These are phyloP conservation scores for Candida sphagnicola DNA, from an alignment of 805 yeast genomes.

Conservation along the genomic window DNA sequence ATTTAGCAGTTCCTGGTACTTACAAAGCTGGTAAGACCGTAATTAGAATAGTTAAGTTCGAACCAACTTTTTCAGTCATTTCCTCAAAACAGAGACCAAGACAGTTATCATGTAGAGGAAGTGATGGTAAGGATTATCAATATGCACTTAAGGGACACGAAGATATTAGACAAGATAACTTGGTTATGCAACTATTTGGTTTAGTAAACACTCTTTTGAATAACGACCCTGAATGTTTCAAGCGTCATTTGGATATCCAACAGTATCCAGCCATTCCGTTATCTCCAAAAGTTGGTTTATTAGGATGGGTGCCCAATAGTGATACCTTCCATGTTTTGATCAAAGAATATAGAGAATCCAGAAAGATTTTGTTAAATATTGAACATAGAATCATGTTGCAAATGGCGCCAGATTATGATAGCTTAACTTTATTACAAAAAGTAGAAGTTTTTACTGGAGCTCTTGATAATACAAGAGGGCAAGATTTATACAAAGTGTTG, in stretches of 20 bases:
- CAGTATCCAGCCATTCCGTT: slow-evolving; percentile 91
- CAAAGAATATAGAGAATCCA: slow-evolving; percentile 86
- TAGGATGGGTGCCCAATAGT: slow-evolving; percentile 97
- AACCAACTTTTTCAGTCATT: slow-evolving; percentile 79
- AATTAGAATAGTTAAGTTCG: slow-evolving; percentile 68
- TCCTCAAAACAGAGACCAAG: slow-evolving; percentile 97
- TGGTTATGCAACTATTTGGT: slow-evolving; percentile 97
- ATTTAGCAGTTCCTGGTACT: slow-evolving; percentile 91
- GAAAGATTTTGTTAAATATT: slow-evolving; percentile 83
- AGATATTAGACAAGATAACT: slow-evolving; percentile 94
- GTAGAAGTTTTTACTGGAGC: slow-evolving; percentile 97
- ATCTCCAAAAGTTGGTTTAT: slow-evolving; percentile 93
- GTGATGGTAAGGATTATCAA: slow-evolving; percentile 87
- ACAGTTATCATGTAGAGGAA: slow-evolving; percentile 71
- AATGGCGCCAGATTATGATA: slow-evolving; percentile 97
- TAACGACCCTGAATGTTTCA: slow-evolving; percentile 93
- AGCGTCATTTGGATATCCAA: slow-evolving; percentile 90
- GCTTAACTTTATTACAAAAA: slow-evolving; percentile 81
- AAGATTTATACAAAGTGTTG: slow-evolving; percentile 88
- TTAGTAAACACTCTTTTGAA: slow-evolving; percentile 85
- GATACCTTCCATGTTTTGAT: slow-evolving; percentile 95
- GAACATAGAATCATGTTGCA: slow-evolving; percentile 95
- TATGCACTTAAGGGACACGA: slow-evolving; percentile 91
- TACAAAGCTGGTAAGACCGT: slow-evolving; percentile 82
- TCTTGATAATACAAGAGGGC: slow-evolving; percentile 91